Evolutionary conservation across 176 grass and related monocot genomes (phyloP).

Genomic region (Ensete glaucum): DNA sequence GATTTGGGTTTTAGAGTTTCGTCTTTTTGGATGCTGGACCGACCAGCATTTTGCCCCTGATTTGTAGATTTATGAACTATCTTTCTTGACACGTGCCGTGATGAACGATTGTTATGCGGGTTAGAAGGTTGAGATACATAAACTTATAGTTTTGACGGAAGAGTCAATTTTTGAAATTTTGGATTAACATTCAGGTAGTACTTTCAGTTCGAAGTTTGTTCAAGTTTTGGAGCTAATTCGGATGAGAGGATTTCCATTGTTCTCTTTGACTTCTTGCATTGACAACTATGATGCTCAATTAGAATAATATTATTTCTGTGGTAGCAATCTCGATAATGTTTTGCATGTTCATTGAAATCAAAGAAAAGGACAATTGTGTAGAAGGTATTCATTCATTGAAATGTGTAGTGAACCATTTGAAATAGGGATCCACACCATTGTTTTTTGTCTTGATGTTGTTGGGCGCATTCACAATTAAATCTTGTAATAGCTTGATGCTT

Average conservation of each 20-base stretch:
- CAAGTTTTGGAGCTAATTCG: too few relatives aligned
- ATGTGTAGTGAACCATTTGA: not conserved
- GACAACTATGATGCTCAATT: too few relatives aligned
- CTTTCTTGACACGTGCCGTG: not conserved
- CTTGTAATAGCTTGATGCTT: not conserved
- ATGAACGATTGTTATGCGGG: not conserved
- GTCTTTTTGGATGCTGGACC: not conserved
- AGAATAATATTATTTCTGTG: too few relatives aligned
- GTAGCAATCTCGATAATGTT: not conserved
- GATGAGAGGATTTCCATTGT: too few relatives aligned
- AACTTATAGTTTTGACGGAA: not conserved
- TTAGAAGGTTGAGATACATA: not conserved
- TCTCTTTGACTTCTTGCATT: too few relatives aligned
- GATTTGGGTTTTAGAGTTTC: not conserved
- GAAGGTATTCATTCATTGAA: not conserved
- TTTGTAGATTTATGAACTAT: not conserved
- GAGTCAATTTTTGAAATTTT: too few relatives aligned
- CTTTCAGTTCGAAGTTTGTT: too few relatives aligned
- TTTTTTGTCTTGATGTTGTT: not conserved
- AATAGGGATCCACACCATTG: not conserved
- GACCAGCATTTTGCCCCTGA: not conserved
- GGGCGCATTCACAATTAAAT: not conserved
- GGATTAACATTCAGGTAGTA: too few relatives aligned
- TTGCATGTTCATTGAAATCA: not conserved
- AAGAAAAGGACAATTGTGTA: not conserved